Evolutionary conservation across 2,329 filamentous ascomycete genomes (phyloP).

Genomic region (Fusarium veterinarium): DNA sequence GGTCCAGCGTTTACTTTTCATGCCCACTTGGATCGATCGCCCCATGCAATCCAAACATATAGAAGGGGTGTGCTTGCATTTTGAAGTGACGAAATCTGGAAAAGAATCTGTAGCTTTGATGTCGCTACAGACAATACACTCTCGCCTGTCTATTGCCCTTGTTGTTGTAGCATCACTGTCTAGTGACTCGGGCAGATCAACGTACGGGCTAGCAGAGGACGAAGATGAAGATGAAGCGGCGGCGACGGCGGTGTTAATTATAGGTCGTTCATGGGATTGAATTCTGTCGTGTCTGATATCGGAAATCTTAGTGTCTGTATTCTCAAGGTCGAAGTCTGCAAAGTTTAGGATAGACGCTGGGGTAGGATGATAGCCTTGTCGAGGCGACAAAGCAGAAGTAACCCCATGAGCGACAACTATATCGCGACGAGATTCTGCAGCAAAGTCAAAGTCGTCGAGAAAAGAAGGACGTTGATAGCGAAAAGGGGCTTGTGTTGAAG

Average conservation of each 20-base stretch:
- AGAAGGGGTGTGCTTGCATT: constrained; percentile 49
- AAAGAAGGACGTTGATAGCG: constrained; percentile 34
- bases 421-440: neutral
- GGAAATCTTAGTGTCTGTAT: neutral
- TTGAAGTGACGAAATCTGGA: constrained; percentile 48
- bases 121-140: constrained; percentile 54
- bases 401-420: constrained; percentile 1
- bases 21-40: constrained; percentile 49
- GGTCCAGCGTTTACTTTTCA: constrained; percentile 54
- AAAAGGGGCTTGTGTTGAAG: constrained; percentile 23
- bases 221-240: constrained; percentile 24
- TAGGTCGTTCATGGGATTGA: neutral
- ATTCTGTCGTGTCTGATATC: neutral
- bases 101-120: constrained; percentile 47
- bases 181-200: constrained; percentile 46
- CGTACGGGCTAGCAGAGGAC: constrained; percentile 45
- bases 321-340: constrained; percentile 12
- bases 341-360: constrained; percentile 37
- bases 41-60: constrained; percentile 52
- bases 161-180: constrained; percentile 46
- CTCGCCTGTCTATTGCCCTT: constrained; percentile 6
- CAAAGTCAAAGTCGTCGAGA: constrained; percentile 38
- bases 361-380: constrained; percentile 36
- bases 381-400: neutral
- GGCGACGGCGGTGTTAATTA: neutral